A percentile compares a stretch with the other conserved stretches of the same genome.
Conservation (phyloP, 805 yeast genomes). For the Candida sanyiensis region DNA sequence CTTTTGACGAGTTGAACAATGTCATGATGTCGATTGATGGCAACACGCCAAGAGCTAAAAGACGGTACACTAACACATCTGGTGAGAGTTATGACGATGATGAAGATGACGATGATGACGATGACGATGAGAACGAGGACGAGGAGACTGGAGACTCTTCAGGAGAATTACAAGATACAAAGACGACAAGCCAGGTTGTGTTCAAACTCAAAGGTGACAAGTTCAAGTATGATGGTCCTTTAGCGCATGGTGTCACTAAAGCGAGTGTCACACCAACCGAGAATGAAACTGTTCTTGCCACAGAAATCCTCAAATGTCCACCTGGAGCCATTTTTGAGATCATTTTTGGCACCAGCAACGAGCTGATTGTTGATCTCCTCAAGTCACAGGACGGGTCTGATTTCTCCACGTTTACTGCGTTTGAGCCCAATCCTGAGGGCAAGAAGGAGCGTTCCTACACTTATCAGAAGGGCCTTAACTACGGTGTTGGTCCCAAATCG, state of each 20-base stretch:
- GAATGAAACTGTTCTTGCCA: slow-evolving; percentile 48
- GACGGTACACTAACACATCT: slow-evolving; percentile 15
- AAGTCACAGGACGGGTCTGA: slow-evolving; percentile 34
- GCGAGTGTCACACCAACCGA: slow-evolving; percentile 39
- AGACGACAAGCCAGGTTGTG: slow-evolving; percentile 21
- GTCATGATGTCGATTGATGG: slow-evolving; percentile 43
- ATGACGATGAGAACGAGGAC: slow-evolving; percentile 12
- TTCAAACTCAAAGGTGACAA: slow-evolving; percentile 34
- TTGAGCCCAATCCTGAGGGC: slow-evolving; percentile 34
- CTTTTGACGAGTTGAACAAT: slow-evolving; percentile 26
- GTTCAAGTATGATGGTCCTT: slow-evolving; percentile 58
- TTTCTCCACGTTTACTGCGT: slow-evolving; percentile 30
- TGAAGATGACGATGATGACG: slow-evolving; percentile 22
- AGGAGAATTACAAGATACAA: slow-evolving; percentile 9
- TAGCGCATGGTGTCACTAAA: slow-evolving; percentile 52
- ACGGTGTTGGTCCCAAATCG: slow-evolving; percentile 88
- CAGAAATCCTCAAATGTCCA: slow-evolving; percentile 58
- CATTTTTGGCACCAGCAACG: slow-evolving; percentile 57
- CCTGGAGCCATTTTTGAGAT: slow-evolving; percentile 68
- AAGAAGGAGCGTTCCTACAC: slow-evolving; percentile 46
- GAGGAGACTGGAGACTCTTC: slow-evolving; percentile 3
- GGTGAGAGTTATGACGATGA: slow-evolving; percentile 27
- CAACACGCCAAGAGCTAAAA: slow-evolving; percentile 21
- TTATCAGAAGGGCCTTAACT: slow-evolving; percentile 71
- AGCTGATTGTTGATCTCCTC: slow-evolving; percentile 38